Evolutionary conservation across 192 early-diverging fungal species (phyloP), one percentile per base, ranked within the genome.

Genomic region (Mortierella hygrophila): DNA sequence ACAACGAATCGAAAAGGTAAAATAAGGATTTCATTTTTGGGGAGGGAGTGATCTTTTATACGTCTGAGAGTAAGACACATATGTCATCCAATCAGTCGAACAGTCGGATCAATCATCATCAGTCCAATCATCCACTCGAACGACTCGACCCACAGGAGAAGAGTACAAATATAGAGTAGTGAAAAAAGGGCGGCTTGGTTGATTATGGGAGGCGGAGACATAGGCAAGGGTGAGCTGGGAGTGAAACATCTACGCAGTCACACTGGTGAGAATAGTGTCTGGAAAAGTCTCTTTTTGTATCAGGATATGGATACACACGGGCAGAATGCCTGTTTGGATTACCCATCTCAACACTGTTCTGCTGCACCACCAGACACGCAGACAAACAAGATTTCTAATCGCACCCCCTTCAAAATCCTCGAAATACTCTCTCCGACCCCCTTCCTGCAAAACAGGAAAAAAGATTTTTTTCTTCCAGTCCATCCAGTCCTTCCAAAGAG

Each of bases 181-280:
- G 55, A 26, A 54, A 55, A 18, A 55, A 65, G 60, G 26, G 49
- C 49, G 60, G 60, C 60, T 65, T 65, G 60, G 9, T 60, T 60
- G 55, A 60, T 65, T 26, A 26, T 32, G 60, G 60, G 60, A 32
- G 60, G 60, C 60, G 60, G 60, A 65, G 60, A 26, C 57, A 63
- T 6, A 63, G 29, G 26, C 8, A 23, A 26, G 60, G 32, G 49
- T 6, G 49, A 26, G 60, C 60, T 65, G 60, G 3, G 60, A 65
- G 60, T 65, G 60, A 65, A 65, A 65, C 60, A 63, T 63, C 60
- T 32, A 35, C 60, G 60, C 60, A 65, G 60, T 65, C 60, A 65
- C 60, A 32, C 29, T 60, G 1, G 7, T 13, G 7, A 44, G 44
- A 44, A 44, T 7, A 1, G 44, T 40, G 55, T 57, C 55, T 57